Evolutionary conservation across 1,139 yeast species (phyloP).

Genomic region (Geotrichum macrosporum): DNA sequence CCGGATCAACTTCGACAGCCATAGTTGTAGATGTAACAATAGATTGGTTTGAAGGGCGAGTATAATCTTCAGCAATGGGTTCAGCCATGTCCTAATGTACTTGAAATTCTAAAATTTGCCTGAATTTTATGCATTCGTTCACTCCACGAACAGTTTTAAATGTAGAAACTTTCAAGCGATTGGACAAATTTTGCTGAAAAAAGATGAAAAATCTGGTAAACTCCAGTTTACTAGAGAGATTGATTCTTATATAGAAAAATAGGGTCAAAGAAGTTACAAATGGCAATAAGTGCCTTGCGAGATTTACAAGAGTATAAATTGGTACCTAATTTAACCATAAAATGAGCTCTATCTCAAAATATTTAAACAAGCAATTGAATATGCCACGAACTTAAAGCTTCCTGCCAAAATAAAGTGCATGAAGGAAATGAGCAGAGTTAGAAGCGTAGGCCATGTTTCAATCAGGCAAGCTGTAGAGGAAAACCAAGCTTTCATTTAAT

Average conservation of each 20-base stretch:
- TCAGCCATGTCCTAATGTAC: not conserved
- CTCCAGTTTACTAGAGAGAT: not conserved
- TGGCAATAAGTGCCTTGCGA: not conserved
- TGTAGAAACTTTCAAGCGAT: not conserved
- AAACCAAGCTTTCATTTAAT: not conserved
- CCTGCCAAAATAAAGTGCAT: not conserved
- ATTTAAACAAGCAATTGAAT: not conserved
- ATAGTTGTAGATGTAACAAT: not conserved
- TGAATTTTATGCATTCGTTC: not conserved
- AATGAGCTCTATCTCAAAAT: not conserved
- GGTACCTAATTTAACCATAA: constrained; percentile 1
- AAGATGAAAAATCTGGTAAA: not conserved
- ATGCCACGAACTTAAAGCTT: not conserved
- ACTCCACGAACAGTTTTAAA: not conserved
- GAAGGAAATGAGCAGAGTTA: not conserved
- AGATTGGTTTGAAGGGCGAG: not conserved
- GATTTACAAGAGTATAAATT: not conserved
- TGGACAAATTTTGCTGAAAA: not conserved
- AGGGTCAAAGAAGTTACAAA: not conserved
- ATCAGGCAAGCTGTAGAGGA: constrained; percentile 1
- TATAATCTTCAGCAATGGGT: not conserved
- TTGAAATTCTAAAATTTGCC: not conserved
- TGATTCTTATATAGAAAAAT: not conserved
- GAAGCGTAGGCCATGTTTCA: not conserved
- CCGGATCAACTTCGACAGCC: constrained; percentile 15